These are phyloP conservation scores for Boletus albobrunnescens DNA, from an alignment of 1,284 basidiomycete species.

Conservation along the genomic window DNA sequence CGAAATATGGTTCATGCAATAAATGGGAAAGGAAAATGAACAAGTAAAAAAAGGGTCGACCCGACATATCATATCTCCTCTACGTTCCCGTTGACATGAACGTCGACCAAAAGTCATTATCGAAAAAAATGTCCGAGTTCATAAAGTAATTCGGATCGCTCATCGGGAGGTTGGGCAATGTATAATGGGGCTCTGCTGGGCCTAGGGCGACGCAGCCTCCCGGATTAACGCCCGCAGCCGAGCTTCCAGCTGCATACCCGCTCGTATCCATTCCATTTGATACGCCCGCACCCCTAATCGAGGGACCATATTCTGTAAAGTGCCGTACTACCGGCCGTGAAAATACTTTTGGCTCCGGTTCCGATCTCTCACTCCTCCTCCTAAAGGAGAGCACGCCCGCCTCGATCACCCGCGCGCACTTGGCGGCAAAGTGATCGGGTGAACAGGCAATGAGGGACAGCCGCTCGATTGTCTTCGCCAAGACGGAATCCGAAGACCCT, in stretches of 20 bases:
- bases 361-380: conserved; percentile 26
- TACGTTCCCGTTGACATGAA: conserved; percentile 29
- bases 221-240: conserved; percentile 1
- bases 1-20: background rate
- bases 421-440: conserved; percentile 40
- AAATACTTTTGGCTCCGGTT: conserved; percentile 18
- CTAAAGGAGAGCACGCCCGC: conserved; percentile 33
- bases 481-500: conserved; percentile 38
- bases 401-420: conserved; percentile 39
- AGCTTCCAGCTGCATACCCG: conserved; percentile 13
- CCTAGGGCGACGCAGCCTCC: background rate
- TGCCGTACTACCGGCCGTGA: conserved; percentile 24
- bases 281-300: conserved; percentile 15
- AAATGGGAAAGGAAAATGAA: background rate
- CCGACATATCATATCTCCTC: conserved; percentile 5
- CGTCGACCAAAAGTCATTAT: conserved; percentile 38
- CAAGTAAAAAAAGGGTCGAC: background rate
- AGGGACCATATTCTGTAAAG: conserved; percentile 20
- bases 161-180: conserved; percentile 25
- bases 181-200: conserved; percentile 16
- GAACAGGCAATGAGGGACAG: conserved; percentile 35
- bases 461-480: conserved; percentile 34
- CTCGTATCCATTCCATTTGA: conserved; percentile 19
- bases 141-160: conserved; percentile 31
- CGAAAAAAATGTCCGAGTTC: conserved; percentile 35